Conservation (phyloP, 495 filamentous ascomycete species). For the Podospora fimiseda region DNA sequence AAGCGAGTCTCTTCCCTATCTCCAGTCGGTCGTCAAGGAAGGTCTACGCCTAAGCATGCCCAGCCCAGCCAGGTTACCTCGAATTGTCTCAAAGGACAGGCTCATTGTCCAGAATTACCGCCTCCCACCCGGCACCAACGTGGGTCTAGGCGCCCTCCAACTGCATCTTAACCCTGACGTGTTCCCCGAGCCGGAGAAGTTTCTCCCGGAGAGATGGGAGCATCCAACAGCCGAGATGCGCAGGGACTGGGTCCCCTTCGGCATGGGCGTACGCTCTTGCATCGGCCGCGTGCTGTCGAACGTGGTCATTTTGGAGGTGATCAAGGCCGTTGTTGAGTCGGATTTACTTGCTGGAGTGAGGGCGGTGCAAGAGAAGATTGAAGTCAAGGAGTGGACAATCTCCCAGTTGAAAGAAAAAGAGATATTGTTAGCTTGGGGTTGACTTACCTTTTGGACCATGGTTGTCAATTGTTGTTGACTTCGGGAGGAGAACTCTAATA, state of each 20-base stretch:
- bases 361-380: slow-evolving; percentile 7
- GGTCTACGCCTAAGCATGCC: slow-evolving; percentile 5
- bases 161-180: slow-evolving; percentile 6
- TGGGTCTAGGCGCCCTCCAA: background rate
- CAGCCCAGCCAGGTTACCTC: slow-evolving; percentile 3
- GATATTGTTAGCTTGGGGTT: background rate
- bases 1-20: slow-evolving; percentile 3
- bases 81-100: background rate
- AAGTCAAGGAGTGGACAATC: slow-evolving; percentile 5
- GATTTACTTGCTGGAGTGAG: slow-evolving; percentile 2
- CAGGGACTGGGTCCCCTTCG: slow-evolving; percentile 2
- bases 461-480: background rate
- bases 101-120: background rate
- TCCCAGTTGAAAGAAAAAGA: background rate
- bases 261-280: slow-evolving; percentile 1
- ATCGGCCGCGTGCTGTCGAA: background rate
- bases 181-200: slow-evolving; percentile 4
- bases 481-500: background rate
- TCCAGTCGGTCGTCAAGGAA: slow-evolving; percentile 2
- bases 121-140: slow-evolving; percentile 5
- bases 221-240: slow-evolving; percentile 7
- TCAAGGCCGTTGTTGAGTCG: background rate
- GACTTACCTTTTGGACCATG: background rate
- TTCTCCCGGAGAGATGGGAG: slow-evolving; percentile 7
- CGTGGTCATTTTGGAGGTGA: background rate